A percentile compares a stretch with the other conserved stretches of the same genome.
phyloP scores from a whole-genome alignment of 306 rosid species.

The Sphenostylis stenocarpa region DNA sequence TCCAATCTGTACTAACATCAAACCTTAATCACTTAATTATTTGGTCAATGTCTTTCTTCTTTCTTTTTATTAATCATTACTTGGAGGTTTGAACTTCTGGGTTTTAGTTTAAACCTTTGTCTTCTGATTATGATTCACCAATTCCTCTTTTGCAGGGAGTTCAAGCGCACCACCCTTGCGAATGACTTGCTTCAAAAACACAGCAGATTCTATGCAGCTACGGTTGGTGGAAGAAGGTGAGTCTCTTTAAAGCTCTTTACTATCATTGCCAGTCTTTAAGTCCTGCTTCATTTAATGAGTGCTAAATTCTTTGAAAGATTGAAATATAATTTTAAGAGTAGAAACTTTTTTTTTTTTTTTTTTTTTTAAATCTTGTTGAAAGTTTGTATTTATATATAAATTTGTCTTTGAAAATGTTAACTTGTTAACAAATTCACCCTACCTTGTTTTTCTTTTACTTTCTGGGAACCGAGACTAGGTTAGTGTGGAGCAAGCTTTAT shows the following conservation, averaged over 20 bases:
- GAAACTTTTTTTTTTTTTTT: not conserved
- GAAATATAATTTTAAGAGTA: not conserved
- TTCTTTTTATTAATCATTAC: not conserved
- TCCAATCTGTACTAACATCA: not conserved
- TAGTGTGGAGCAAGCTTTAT: not conserved
- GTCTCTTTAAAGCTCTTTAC: constrained; percentile 36
- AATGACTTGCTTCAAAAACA: constrained; percentile 38
- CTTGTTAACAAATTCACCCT: not conserved
- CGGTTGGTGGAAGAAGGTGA: constrained; percentile 58
- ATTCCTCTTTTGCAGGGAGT: constrained; percentile 36
- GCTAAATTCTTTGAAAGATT: not conserved
- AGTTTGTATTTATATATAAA: not conserved
- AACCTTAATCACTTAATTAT: not conserved
- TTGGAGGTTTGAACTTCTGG: not conserved
- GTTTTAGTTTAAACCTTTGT: not conserved
- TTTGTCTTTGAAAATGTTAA: not conserved
- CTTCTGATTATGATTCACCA: not conserved
- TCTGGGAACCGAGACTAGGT: not conserved
- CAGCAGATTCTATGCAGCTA: constrained; percentile 41
- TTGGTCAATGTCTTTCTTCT: not conserved
- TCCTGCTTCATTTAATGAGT: not conserved
- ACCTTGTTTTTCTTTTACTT: not conserved
- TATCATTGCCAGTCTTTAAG: not conserved
- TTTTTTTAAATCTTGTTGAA: not conserved
- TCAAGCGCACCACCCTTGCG: constrained; percentile 37